phyloP scores from a whole-genome alignment of 495 filamentous ascomycete genomes.

The Collariella sp. region DNA sequence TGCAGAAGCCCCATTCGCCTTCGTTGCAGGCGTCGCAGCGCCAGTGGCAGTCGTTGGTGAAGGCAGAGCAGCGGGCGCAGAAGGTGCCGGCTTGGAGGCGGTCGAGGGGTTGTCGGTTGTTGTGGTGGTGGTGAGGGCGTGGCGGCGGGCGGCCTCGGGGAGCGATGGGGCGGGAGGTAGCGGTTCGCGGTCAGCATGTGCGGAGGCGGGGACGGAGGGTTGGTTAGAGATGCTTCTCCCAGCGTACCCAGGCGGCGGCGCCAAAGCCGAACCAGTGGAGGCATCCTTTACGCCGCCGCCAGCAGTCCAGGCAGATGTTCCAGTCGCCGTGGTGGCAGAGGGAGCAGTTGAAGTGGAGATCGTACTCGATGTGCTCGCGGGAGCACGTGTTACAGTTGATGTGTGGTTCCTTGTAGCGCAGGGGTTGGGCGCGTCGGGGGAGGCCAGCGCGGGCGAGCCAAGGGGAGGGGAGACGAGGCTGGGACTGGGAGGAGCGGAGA shows the following conservation, averaged over 20 bases:
- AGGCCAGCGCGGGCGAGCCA: neutral
- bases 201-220: conserved; percentile 38
- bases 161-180: conserved; percentile 49
- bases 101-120: conserved; percentile 52
- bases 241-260: conserved; percentile 51
- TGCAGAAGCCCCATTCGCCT: conserved; percentile 88
- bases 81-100: conserved; percentile 74
- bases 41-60: conserved; percentile 74
- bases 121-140: conserved; percentile 51
- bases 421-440: conserved; percentile 26
- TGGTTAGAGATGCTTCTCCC: conserved; percentile 31
- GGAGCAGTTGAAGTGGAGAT: conserved; percentile 69
- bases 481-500: conserved; percentile 13
- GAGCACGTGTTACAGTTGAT: conserved; percentile 63
- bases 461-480: conserved; percentile 13
- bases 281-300: conserved; percentile 64
- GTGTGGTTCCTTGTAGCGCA: conserved; percentile 57
- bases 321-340: conserved; percentile 59
- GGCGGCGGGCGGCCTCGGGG: conserved; percentile 39
- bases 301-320: conserved; percentile 73
- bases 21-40: conserved; percentile 76
- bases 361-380: conserved; percentile 62
- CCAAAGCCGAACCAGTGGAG: conserved; percentile 73
- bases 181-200: conserved; percentile 61
- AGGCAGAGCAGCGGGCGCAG: conserved; percentile 63